A percentile compares a stretch with the other conserved stretches of the same genome.
Conservation (phyloP, 2,329 filamentous ascomycete species). For the Penicillium sp. region DNA sequence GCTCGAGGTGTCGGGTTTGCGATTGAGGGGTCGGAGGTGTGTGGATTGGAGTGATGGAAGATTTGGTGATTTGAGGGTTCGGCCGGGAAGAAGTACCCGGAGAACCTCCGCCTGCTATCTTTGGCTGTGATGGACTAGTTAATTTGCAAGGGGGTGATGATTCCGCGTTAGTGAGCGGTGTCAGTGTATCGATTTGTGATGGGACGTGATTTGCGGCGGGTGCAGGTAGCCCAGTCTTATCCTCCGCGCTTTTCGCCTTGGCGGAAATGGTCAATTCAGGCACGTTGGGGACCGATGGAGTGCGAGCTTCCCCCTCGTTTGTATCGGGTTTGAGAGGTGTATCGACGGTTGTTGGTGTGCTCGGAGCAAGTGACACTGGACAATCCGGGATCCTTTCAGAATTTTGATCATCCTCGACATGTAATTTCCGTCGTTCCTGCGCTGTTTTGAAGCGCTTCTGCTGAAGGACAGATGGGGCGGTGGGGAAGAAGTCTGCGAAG, state of each 20-base stretch:
- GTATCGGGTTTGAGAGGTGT: slow-evolving; percentile 12
- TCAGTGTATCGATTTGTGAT: slow-evolving; percentile 53
- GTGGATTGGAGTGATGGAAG: slow-evolving; percentile 41
- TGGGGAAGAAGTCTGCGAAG: slow-evolving; percentile 84
- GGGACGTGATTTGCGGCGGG: slow-evolving; percentile 57
- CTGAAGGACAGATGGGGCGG: slow-evolving; percentile 64
- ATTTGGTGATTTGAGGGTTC: slow-evolving; percentile 29
- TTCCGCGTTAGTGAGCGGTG: slow-evolving; percentile 64
- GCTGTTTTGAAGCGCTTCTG: slow-evolving; percentile 48
- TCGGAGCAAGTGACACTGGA: slow-evolving; percentile 5
- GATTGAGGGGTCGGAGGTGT: slow-evolving; percentile 47
- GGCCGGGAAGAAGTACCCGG: slow-evolving; percentile 29
- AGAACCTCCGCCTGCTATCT: slow-evolving; percentile 34
- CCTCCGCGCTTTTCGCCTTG: slow-evolving; percentile 64
- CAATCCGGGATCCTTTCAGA: slow-evolving; percentile 6
- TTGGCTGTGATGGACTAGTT: slow-evolving; percentile 51
- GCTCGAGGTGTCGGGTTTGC: slow-evolving; percentile 49
- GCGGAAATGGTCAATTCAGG: slow-evolving; percentile 70
- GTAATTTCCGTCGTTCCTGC: slow-evolving; percentile 59
- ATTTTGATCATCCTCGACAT: slow-evolving; percentile 19
- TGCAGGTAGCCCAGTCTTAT: slow-evolving; percentile 57
- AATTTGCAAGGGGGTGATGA: slow-evolving; percentile 60
- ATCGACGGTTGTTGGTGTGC: slow-evolving; percentile 13
- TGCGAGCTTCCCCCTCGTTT: slow-evolving; percentile 15
- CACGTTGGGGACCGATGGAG: slow-evolving; percentile 52